Conservation (phyloP, 306 rosid species). For the Cicer arietinum region DNA sequence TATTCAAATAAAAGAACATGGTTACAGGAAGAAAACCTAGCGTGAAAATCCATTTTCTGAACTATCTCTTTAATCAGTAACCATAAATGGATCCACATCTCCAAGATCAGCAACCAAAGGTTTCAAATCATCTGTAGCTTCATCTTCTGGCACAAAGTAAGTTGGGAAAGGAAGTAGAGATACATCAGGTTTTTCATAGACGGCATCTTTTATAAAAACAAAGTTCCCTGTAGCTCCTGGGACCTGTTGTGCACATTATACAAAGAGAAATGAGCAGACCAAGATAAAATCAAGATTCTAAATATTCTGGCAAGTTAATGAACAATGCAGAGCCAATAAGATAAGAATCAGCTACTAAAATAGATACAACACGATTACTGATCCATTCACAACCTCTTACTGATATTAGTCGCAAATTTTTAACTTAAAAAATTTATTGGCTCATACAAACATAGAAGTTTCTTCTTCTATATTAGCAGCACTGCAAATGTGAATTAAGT, state of each 20-base stretch:
- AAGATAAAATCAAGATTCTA: not conserved
- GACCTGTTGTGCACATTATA: slow-evolving; percentile 61
- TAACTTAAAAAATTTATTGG: not conserved
- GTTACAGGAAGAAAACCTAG: slow-evolving; percentile 31
- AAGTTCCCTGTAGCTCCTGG: slow-evolving; percentile 97
- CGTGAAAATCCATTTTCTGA: slow-evolving; percentile 31
- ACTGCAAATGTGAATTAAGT: not conserved
- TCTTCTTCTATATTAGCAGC: slow-evolving; percentile 9
- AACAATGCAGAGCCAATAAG: slow-evolving; percentile 27
- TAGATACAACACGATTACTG: not conserved
- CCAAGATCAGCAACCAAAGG: slow-evolving; percentile 89
- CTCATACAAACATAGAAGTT: not conserved
- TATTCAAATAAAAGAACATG: slow-evolving; percentile 34
- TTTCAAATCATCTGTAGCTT: slow-evolving; percentile 58
- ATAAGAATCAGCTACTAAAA: slow-evolving; percentile 23
- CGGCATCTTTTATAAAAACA: slow-evolving; percentile 82
- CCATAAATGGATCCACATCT: slow-evolving; percentile 90
- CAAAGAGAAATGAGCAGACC: slow-evolving; percentile 20
- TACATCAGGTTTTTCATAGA: slow-evolving; percentile 71
- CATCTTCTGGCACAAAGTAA: slow-evolving; percentile 68
- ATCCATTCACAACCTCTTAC: slow-evolving; percentile 10
- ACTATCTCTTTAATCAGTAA: slow-evolving; percentile 58
- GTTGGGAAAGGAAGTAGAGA: slow-evolving; percentile 91
- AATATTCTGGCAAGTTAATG: not conserved
- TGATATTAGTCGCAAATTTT: not conserved